Base-by-base conservation (phyloP, 768 basidiomycete genomes). In the Cystofilobasidium bisporidii region DNA sequence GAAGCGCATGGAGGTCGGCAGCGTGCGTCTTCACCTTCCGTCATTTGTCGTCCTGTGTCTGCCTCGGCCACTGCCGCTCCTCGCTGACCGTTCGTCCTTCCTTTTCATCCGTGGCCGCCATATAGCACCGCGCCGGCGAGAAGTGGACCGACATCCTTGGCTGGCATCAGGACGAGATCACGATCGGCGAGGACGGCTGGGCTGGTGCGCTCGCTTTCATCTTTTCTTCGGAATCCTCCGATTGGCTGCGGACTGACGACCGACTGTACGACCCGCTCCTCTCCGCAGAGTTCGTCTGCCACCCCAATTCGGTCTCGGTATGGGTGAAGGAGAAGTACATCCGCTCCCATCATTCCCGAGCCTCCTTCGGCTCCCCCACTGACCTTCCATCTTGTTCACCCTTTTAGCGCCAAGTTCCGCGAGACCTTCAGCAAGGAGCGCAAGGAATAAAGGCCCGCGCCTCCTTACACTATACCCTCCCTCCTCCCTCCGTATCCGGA, bases 141-240 rank as follows among this genome's bases (percentile, higher is more conserved):
- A 75, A 74, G 30, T 81, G 79, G 79, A 79, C 79, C 5, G 81
- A 81, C 70, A 72, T 78, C 22, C 73, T 81, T 15, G 80, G 80
- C 6, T 81, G 81, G 81, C 73, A 75, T 56, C 73, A 80, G 62
- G 79, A 78, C 43, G 79, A 79, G 70, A 71, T 81, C 63, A 75
- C 72, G n/a, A 79, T 81, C 40, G 79, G 75, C 30, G 79, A 81
- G 24, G 75, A 76, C 72, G 61, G 71, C 70, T 75, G 38, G 59
- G 45, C 57, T 18, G 33, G 30, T 60, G 24, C 26, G 30, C 61
- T 14, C 36, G 15, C 48, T 22, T 24, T 38, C 24, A 20, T 24
- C 43, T n/a, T n/a, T n/a, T n/a, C n/a, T n/a, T n/a, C n/a, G n/a
- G n/a, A n/a, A n/a, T n/a, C n/a, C n/a, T n/a, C n/a, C n/a, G n/a